Percentiles rank a stretch among this genome's conserved stretches.
Conservation (phyloP, 2,329 filamentous ascomycete genomes). For the Aspergillus udagawae region DNA sequence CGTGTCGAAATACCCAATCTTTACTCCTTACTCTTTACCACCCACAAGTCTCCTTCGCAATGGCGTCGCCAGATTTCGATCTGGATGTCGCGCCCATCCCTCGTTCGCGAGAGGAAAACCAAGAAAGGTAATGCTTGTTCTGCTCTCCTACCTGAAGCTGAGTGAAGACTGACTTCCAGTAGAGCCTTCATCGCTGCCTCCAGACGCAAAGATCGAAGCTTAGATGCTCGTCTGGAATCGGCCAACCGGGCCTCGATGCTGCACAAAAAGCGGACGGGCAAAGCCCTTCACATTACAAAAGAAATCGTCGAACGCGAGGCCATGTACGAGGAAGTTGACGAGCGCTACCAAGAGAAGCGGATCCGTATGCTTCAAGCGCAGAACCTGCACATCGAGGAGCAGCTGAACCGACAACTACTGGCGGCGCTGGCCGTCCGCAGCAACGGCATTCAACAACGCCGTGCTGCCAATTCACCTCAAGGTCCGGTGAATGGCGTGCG, state of each 20-base stretch:
- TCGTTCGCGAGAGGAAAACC: constrained; percentile 43
- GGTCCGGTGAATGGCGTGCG: constrained; percentile 25
- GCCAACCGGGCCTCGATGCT: constrained; percentile 85
- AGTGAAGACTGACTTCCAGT: neutral
- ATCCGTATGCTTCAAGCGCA: constrained; percentile 37
- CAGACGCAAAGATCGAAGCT: constrained; percentile 74
- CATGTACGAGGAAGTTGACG: constrained; percentile 95
- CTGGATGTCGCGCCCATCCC: constrained; percentile 30
- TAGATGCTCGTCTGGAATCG: constrained; percentile 85
- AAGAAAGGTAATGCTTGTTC: constrained; percentile 36
- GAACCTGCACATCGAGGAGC: constrained; percentile 34
- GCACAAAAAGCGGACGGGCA: constrained; percentile 82
- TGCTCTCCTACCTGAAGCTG: neutral
- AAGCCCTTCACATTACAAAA: constrained; percentile 74
- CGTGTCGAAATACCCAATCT: neutral
- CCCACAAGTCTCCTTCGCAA: constrained; percentile 6
- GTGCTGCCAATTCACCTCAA: constrained; percentile 25
- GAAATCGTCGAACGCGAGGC: constrained; percentile 86
- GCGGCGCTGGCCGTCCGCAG: constrained; percentile 27
- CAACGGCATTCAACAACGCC: constrained; percentile 22
- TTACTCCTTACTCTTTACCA: constrained; percentile 1
- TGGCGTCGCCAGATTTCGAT: constrained; percentile 26
- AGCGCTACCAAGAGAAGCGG: constrained; percentile 53
- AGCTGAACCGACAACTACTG: constrained; percentile 35
- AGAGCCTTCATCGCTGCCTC: constrained; percentile 92